phyloP scores from a whole-genome alignment of 1,284 basidiomycete species.

The Gomphus sp. region DNA sequence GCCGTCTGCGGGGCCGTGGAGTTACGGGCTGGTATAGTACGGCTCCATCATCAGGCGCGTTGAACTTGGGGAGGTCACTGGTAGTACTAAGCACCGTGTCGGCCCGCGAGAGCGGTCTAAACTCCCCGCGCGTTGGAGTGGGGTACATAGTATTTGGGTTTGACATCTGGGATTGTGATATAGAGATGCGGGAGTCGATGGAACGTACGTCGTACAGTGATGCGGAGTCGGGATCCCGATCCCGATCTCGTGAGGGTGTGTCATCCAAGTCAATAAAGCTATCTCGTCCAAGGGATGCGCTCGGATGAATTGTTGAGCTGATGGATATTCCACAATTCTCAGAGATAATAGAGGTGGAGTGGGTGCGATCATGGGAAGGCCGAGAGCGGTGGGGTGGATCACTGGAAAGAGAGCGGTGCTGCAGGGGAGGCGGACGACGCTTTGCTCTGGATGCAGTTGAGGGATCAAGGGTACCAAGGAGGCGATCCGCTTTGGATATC shows the following conservation, averaged over 20 bases:
- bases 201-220: background rate
- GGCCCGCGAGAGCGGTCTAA: conserved; percentile 4
- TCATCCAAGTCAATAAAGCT: conserved; percentile 54
- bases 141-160: conserved; percentile 12
- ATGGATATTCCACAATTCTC: conserved; percentile 34
- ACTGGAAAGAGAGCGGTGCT: conserved; percentile 20
- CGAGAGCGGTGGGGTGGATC: conserved; percentile 16
- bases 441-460: conserved; percentile 13
- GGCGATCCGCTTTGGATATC: conserved; percentile 27
- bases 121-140: conserved; percentile 17
- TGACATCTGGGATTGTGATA: background rate
- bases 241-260: conserved; percentile 14
- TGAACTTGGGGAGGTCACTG: conserved; percentile 33
- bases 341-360: conserved; percentile 27
- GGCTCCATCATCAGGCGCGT: background rate
- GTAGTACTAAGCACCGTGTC: conserved; percentile 11
- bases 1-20: background rate
- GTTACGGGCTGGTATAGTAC: background rate
- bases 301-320: conserved; percentile 35
- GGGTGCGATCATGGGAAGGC: conserved; percentile 14
- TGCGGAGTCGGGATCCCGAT: background rate
- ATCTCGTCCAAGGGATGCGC: conserved; percentile 22
- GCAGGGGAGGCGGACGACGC: conserved; percentile 9
- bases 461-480: conserved; percentile 21
- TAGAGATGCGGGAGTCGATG: conserved; percentile 1